These are phyloP conservation scores for Ascochyta pisi DNA, from an alignment of 2,329 filamentous ascomycete species.

Conservation along the genomic window DNA sequence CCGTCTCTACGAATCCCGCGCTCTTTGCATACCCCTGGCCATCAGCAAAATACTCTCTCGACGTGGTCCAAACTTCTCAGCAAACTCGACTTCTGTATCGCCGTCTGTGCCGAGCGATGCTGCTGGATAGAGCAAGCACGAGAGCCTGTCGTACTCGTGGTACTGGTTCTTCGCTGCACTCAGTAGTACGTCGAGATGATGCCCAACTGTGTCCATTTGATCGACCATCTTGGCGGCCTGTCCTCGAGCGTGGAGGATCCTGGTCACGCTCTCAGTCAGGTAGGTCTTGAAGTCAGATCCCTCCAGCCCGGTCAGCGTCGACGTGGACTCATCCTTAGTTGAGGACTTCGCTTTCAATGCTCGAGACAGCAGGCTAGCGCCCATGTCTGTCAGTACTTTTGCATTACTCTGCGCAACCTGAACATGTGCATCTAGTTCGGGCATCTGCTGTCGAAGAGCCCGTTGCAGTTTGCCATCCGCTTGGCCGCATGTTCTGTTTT, in stretches of 20 bases:
- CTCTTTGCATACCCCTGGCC: neutral
- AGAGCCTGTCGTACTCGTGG: slow-evolving; percentile 11
- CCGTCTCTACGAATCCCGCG: neutral
- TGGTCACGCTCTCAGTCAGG: neutral
- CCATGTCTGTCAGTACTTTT: neutral
- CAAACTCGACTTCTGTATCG: neutral
- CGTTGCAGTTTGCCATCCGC: neutral
- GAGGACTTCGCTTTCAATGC: neutral
- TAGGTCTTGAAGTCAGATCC: neutral
- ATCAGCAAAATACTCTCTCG: slow-evolving; percentile 10
- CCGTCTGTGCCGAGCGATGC: neutral
- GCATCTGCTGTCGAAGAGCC: neutral
- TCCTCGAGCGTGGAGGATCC: neutral
- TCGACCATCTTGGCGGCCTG: slow-evolving; percentile 10
- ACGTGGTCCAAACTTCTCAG: neutral
- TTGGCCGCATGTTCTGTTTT: neutral
- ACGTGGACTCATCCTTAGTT: neutral
- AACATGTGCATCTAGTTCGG: slow-evolving; percentile 7
- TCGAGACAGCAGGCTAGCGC: neutral
- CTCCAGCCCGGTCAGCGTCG: neutral
- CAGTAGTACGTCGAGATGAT: slow-evolving; percentile 12
- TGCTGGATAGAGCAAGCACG: neutral
- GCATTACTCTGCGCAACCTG: slow-evolving; percentile 3
- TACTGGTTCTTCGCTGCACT: slow-evolving; percentile 14
- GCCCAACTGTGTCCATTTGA: slow-evolving; percentile 10